Evolutionary conservation across 2,329 filamentous ascomycete genomes (phyloP).

Genomic region (Colletotrichum sp.): DNA sequence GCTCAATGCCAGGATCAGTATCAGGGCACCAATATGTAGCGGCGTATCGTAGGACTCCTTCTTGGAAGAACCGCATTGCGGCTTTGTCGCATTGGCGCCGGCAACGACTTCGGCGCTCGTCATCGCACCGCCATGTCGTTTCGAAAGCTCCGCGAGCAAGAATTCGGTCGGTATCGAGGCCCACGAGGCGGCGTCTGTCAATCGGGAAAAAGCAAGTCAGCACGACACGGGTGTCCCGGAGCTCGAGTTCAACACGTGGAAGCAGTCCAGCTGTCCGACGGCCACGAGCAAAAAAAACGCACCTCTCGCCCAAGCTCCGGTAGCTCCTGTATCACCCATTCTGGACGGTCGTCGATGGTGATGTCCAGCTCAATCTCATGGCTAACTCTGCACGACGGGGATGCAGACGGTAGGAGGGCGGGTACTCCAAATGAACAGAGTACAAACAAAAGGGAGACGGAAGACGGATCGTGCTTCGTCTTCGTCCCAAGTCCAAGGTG

Average conservation of each 20-base stretch:
- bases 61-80: constrained; percentile 57
- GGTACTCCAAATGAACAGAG: not conserved
- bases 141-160: constrained; percentile 57
- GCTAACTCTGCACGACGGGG: not conserved
- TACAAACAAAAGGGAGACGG: not conserved
- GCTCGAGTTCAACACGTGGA: not conserved
- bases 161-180: constrained; percentile 56
- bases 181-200: constrained; percentile 42
- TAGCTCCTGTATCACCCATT: constrained; percentile 17
- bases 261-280: not conserved
- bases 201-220: not conserved
- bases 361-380: constrained; percentile 15
- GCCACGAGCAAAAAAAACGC: not conserved
- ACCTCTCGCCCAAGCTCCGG: constrained; percentile 14
- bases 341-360: constrained; percentile 9
- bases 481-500: constrained; percentile 12
- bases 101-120: not conserved
- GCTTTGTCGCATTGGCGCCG: constrained; percentile 42
- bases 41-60: constrained; percentile 67
- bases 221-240: not conserved
- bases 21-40: constrained; percentile 70
- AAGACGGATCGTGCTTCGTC: not conserved
- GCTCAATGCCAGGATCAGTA: constrained; percentile 68
- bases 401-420: not conserved
- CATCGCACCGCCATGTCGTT: constrained; percentile 42